Base-by-base conservation (phyloP, 306 rosid genomes). In the Leucaena leucocephala region DNA sequence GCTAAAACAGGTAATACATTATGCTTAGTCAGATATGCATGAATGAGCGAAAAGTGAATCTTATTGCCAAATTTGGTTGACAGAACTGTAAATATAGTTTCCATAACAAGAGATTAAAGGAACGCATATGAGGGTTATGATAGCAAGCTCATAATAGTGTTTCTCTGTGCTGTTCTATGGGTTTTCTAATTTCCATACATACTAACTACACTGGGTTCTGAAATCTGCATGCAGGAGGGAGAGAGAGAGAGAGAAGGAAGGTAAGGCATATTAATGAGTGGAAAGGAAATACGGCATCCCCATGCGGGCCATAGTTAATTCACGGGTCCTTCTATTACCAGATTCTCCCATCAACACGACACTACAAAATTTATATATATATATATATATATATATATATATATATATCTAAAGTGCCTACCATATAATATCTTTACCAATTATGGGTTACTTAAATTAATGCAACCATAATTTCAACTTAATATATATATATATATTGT, bases 321-420 rank as follows among this genome's bases (percentile, higher is more conserved):
- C 95, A 92, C 95, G 97, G 97, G 97, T 86, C 87, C 85, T 87
- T 80, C 92, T 89, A 82, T 82, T 87, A 17, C 88, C 74, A 87
- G 92, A 92, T 90, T 89, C 95, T 85, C 76, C 65, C 52, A 82
- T 80, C 81, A 82, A 78, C 78, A 15, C 77, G 17, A 38, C 40
- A 70, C 45, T 80, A 7, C 59, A n/a, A 54, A 80, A 9, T 27
- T 27, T 27, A 27, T 27, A 27, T 27, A 33, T 5, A 77, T 48
- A 36, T 65, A 33, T 5, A 77, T 48, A 36, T 65, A n/a, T n/a
- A n/a, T n/a, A 49, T 43, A 61, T 58, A 22, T 58, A 58, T 21
- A 71, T 66, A 33, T 5, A 77, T 48, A 36, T 65, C 46, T 38
- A 65, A 54, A 45, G 61, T 54, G 68, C 72, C 63, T 34, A 45